Evolutionary conservation across 2,329 filamentous ascomycete species (phyloP), one percentile per base, ranked within the genome.

Genomic region (Colletotrichum chlorophyti): DNA sequence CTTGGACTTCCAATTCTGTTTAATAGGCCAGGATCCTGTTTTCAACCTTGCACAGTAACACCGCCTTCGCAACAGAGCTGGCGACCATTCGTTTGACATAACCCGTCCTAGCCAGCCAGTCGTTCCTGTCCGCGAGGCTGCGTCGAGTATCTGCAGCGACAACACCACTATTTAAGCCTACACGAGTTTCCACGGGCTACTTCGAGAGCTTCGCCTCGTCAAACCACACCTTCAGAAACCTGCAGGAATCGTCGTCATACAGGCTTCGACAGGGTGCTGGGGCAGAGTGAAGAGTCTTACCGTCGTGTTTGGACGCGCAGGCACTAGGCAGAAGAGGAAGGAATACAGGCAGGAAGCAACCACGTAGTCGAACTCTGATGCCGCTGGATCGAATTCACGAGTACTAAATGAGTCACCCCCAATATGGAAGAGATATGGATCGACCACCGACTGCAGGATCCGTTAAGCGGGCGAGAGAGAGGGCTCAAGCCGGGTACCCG

Each of bases 361-460:
- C 34, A 17, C 24, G 55, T n/a, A n/a, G n/a, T n/a, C n/a, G 60
- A 55, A 60, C 55, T 50, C 64, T 64, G 65, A 68, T 66, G 67
- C 64, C 62, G 61, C 48, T 62, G 58, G 61, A 54, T 24, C 50
- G 53, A 47, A 53, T 53, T 67, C 63, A 64, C 61, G 53, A 65
- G 61, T 66, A 64, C 68, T 79, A 79, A 78, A 85, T 85, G 83
- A 84, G 77, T 79, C 77, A 74, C 70, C 67, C 69, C 67, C 78
- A 83, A 77, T 72, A 85, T 84, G 83, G 77, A 73, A 77, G 72
- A 70, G 73, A 73, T 64, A 80, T 80, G 80, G 82, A 83, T 63
- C 74, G 73, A 71, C 68, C 73, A 65, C 66, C 72, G 62, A 68
- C 68, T 71, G 76, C 71, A 65, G 80, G 80, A 66, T 84, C 83